These are phyloP conservation scores for Aspergillus sojae DNA, from an alignment of 2,329 filamentous ascomycete genomes.

Conservation along the genomic window DNA sequence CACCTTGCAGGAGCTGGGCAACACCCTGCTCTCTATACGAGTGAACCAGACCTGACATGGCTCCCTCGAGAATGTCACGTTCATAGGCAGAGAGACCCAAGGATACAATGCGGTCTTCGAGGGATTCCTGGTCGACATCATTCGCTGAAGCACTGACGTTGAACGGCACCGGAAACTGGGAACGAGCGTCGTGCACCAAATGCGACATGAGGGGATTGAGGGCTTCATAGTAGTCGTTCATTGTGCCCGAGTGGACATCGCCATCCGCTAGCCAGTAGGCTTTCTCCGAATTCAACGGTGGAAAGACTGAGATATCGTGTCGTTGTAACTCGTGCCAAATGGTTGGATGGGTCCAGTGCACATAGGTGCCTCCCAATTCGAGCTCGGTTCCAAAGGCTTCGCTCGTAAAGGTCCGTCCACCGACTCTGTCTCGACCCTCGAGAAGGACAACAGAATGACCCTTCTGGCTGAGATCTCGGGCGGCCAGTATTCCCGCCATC, in stretches of 20 bases:
- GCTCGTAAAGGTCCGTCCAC: neutral
- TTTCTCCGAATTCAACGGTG: neutral
- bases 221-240: neutral
- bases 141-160: neutral
- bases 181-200: neutral
- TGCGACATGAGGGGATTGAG: neutral
- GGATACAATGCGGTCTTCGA: neutral
- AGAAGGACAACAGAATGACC: constrained; percentile 1
- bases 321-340: constrained; percentile 1
- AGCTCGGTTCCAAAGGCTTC: neutral
- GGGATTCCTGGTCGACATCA: neutral
- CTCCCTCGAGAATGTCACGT: neutral
- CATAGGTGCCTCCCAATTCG: neutral
- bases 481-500: neutral
- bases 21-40: neutral
- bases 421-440: neutral
- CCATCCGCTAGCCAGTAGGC: constrained; percentile 1
- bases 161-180: neutral
- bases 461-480: constrained; percentile 2
- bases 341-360: neutral
- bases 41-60: constrained; percentile 1
- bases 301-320: neutral
- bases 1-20: neutral
- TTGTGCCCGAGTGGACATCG: neutral
- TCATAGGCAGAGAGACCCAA: neutral